Conservation (phyloP, 768 basidiomycete species). For the Asterophora parasitica region DNA sequence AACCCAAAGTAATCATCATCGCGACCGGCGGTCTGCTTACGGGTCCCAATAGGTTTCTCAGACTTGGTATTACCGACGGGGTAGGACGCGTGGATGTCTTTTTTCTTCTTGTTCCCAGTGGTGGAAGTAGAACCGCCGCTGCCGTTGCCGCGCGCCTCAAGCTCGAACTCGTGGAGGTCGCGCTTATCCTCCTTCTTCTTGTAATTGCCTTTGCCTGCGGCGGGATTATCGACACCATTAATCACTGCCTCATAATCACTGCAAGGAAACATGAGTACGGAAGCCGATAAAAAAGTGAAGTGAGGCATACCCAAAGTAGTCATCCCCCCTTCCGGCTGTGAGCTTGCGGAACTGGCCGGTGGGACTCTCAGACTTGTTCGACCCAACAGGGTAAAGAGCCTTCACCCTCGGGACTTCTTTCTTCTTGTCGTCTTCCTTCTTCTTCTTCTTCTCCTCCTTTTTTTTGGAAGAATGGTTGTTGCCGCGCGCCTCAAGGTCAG, state of each 20-base stretch:
- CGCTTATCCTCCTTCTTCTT: not conserved
- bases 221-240: constrained; percentile 5
- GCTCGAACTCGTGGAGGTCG: not conserved
- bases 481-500: constrained; percentile 4
- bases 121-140: too few relatives aligned
- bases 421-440: too few relatives aligned
- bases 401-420: too few relatives aligned
- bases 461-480: not conserved
- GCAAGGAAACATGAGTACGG: not conserved
- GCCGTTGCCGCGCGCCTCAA: too few relatives aligned
- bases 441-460: not conserved
- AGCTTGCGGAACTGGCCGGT: constrained; percentile 1
- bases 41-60: too few relatives aligned
- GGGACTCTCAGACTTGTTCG: not conserved
- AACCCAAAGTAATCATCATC: too few relatives aligned
- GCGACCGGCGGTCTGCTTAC: too few relatives aligned
- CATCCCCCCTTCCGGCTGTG: not conserved
- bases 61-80: too few relatives aligned
- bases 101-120: too few relatives aligned
- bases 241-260: constrained; percentile 7
- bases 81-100: too few relatives aligned
- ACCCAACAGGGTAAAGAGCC: not conserved
- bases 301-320: constrained; percentile 4
- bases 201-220: constrained; percentile 9
- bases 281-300: too few relatives aligned